A percentile compares a stretch with the other conserved stretches of the same genome.
Evolutionary conservation across 805 yeast species (phyloP).

Genomic region (Torulaspora delbrueckii): DNA sequence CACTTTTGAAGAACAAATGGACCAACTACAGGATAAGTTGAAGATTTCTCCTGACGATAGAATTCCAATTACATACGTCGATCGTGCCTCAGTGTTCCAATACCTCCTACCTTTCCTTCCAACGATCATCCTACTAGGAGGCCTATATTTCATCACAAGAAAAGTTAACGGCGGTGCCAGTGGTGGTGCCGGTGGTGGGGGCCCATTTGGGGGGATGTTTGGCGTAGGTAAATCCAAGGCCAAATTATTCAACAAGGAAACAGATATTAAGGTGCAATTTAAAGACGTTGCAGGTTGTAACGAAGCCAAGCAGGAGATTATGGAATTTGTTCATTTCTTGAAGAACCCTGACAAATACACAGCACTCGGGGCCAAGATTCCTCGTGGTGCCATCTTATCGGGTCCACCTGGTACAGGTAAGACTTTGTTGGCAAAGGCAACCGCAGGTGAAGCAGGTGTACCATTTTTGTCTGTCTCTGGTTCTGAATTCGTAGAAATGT

Average conservation of each 20-base stretch:
- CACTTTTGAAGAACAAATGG: conserved; percentile 77
- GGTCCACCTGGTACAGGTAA: conserved; percentile 99
- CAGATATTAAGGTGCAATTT: conserved; percentile 75
- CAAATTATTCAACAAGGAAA: conserved; percentile 74
- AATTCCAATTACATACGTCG: conserved; percentile 71
- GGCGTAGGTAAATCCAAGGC: conserved; percentile 77
- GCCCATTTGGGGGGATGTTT: conserved; percentile 64
- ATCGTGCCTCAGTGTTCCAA: conserved; percentile 59
- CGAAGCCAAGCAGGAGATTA: conserved; percentile 90
- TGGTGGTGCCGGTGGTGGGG: conserved; percentile 42
- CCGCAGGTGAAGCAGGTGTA: conserved; percentile 98
- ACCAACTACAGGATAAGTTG: conserved; percentile 61
- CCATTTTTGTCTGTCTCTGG: conserved; percentile 96
- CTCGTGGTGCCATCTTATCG: conserved; percentile 88
- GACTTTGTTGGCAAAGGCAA: conserved; percentile 85
- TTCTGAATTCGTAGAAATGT: conserved; percentile 97
- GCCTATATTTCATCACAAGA: conserved; percentile 46
- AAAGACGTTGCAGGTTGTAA: conserved; percentile 93
- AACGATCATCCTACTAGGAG: conserved; percentile 74
- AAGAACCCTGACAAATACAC: conserved; percentile 83
- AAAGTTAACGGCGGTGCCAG: conserved; percentile 38
- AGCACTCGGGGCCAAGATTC: conserved; percentile 86
- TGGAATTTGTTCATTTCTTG: conserved; percentile 89
- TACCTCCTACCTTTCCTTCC: conserved; percentile 71
- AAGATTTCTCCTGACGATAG: conserved; percentile 65